A percentile compares a stretch with the other conserved stretches of the same genome.
Evolutionary conservation across 345 rosid genomes (phyloP).

Genomic region (Diplotaxis tenuifolia): DNA sequence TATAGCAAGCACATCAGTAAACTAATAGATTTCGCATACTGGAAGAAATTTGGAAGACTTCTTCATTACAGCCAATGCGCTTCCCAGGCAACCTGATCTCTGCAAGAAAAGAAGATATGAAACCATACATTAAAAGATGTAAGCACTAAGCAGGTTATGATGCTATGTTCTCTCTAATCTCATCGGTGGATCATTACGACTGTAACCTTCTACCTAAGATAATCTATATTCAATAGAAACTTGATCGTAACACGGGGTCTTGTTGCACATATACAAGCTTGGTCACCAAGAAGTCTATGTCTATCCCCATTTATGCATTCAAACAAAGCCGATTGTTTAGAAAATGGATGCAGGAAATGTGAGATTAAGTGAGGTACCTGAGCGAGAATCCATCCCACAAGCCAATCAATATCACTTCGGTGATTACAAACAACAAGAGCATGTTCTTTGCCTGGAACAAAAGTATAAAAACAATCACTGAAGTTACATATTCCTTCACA

Average conservation of each 20-base stretch:
- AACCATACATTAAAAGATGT: conserved; percentile 27
- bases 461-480: conserved; percentile 7
- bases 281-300: conserved; percentile 9
- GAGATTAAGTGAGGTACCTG: conserved; percentile 51
- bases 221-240: not conserved
- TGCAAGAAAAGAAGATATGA: conserved; percentile 39
- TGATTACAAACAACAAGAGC: conserved; percentile 84
- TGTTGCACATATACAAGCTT: conserved; percentile 1
- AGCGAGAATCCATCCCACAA: conserved; percentile 93
- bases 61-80: conserved; percentile 92
- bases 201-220: not conserved
- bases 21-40: conserved; percentile 44
- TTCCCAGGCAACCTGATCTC: conserved; percentile 96
- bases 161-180: conserved; percentile 15
- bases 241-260: not conserved
- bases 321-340: not conserved
- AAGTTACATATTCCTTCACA: not conserved
- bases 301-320: not conserved
- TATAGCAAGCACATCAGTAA: conserved; percentile 10
- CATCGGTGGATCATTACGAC: not conserved
- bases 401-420: conserved; percentile 94
- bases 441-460: conserved; percentile 75
- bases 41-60: conserved; percentile 89
- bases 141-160: not conserved
- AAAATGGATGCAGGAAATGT: conserved; percentile 4